Evolutionary conservation across 371 early-diverging fungal genomes (phyloP), one percentile per base, ranked within the genome.

Genomic region (Lichtheimia ramosa): DNA sequence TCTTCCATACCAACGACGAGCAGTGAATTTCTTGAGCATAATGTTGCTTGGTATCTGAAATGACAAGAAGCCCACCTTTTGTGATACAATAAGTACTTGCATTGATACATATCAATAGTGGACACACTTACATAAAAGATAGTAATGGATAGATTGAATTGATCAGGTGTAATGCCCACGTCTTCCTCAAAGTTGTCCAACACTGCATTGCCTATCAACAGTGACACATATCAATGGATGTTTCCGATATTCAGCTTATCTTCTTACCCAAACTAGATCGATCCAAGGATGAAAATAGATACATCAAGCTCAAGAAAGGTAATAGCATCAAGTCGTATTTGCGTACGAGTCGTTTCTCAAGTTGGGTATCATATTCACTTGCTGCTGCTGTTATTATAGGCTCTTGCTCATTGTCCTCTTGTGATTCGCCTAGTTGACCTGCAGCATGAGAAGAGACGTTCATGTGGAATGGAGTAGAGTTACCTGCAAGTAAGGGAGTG

Each of bases 41-140:
- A 79, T 79, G 20, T 79, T 79, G 46, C 79, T 79, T 24, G 79
- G 79, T 34, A 79, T 62, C 68, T 79, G 79, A 46, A 79, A 79
- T 16, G 67, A 28, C n/a, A 79, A 52, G 40, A 79, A 79, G 0
- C 79, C 79, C 43, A 50, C 69, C 74, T 77, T 53, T 5, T n/a
- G 5, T 5, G 6, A 27, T 16, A 15, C 4, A 2, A 24, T 52
- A 4, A 34, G 34, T n/a, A 7, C 1, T 7, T 21, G n/a, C 28
- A 27, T 43, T 13, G 24, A 40, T 23, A 18, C 8, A 39, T 43
- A 2, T 13, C 43, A 43, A 5, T n/a, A 5, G 0, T 13, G 13
- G 59, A n/a, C 42, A 5, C 5, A 56, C 54, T 54, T 61, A 69
- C 79, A 58, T 78, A 78, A n/a, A 78, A 78, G 0, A 78, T 71